Evolutionary conservation across 352 stramenopile species (phyloP).

Genomic region (Phytophthora melonis): DNA sequence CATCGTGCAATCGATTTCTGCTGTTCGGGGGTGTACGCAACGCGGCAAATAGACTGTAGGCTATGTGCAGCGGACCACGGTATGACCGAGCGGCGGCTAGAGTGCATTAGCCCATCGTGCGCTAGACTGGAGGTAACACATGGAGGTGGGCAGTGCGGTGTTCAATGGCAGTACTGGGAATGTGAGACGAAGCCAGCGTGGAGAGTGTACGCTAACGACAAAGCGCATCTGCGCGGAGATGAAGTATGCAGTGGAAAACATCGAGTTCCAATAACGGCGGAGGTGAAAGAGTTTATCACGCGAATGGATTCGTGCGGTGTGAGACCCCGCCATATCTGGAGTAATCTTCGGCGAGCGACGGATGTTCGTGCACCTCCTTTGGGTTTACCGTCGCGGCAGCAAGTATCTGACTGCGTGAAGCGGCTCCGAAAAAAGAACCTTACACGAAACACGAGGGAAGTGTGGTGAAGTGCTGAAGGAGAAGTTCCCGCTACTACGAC

Average conservation of each 20-base stretch:
- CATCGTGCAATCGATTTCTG: not conserved
- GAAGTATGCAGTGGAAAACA: not conserved
- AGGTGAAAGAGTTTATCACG: not conserved
- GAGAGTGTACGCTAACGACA: not conserved
- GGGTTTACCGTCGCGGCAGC: not conserved
- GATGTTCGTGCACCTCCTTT: not conserved
- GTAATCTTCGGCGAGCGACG: not conserved
- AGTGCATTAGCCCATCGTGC: conserved; percentile 1
- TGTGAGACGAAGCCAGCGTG: not conserved
- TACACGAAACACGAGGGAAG: not conserved
- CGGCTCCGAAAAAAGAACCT: conserved; percentile 2
- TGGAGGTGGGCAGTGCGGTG: too few relatives aligned
- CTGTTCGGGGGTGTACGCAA: conserved; percentile 13
- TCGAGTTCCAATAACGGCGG: not conserved
- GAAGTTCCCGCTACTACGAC: too few relatives aligned
- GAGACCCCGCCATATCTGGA: conserved; percentile 1
- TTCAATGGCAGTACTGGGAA: not conserved
- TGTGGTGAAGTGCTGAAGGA: too few relatives aligned
- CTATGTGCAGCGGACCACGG: conserved; percentile 4
- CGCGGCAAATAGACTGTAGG: not conserved
- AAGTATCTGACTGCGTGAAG: not conserved
- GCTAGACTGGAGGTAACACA: not conserved
- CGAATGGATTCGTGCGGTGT: conserved; percentile 1
- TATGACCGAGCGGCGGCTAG: not conserved
- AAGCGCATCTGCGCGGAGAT: not conserved